A percentile compares a stretch with the other conserved stretches of the same genome.
These are phyloP conservation scores for Echites panduratus DNA, from an alignment of 257 asterid species.

Conservation along the genomic window DNA sequence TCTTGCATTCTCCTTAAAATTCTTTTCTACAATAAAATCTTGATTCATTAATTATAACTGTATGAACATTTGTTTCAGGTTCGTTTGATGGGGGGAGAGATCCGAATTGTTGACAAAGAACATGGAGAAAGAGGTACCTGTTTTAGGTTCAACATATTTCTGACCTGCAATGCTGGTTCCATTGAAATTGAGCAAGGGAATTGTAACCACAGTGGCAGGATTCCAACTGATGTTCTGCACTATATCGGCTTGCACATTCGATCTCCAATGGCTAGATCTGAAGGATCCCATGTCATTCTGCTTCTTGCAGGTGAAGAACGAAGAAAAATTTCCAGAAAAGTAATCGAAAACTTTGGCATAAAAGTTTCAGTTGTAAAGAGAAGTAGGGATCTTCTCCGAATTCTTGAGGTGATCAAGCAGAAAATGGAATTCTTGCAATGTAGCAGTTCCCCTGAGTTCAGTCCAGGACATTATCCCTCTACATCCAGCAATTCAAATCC, in stretches of 20 bases:
- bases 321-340: constrained; percentile 10
- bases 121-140: constrained; percentile 52
- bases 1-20: not conserved
- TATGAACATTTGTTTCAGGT: constrained; percentile 29
- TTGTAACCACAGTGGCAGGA: not conserved
- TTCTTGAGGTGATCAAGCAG: constrained; percentile 2
- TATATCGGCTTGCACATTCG: constrained; percentile 7
- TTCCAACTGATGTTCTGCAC: constrained; percentile 3
- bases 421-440: constrained; percentile 1
- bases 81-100: constrained; percentile 74
- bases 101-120: constrained; percentile 53
- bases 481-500: not conserved
- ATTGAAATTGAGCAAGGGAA: constrained; percentile 15
- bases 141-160: constrained; percentile 27
- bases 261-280: not conserved
- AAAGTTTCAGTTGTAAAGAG: constrained; percentile 16
- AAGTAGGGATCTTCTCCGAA: constrained; percentile 4
- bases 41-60: too few species aligned
- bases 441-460: not conserved
- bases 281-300: constrained; percentile 18
- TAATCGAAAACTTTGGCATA: constrained; percentile 13
- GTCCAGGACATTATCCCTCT: not conserved
- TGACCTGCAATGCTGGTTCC: not conserved
- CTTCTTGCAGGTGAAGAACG: constrained; percentile 17
- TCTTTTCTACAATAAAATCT: too few species aligned